Base-by-base conservation (phyloP, 2,329 filamentous ascomycete species). In the Pseudocercospora pini-densiflorae region DNA sequence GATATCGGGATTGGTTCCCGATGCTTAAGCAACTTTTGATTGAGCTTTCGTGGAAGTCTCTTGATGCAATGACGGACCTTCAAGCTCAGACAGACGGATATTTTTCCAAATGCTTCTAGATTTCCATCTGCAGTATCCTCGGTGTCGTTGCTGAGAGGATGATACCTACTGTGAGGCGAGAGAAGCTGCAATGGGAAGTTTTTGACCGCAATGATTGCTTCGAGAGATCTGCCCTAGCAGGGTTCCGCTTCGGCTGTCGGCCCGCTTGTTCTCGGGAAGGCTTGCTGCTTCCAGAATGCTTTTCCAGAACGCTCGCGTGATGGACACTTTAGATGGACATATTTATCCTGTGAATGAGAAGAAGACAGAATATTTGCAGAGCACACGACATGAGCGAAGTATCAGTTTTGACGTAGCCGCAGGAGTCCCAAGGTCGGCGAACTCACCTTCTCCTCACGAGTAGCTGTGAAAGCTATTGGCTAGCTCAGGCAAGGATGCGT, bases 301-400 rank as follows among this genome's bases (percentile, higher is more conserved):
- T 43, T 43, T 43, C 40, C 40, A 43, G 40, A 23, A 21, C 19
- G 47, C 19, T 21, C 47, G 10, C 47, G 19, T 19, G 10, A 51
- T 51, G 19, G 16, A 43, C 21, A 33, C 51, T 27, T 16, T n/a
- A 55, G 9, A 14, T 55, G 27, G 16, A 55, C 27, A n/a, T 19
- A 21, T n/a, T 14, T 31, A 54, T 54, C 16, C 24, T n/a, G 12
- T 33, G 14, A 27, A 24, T n/a, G 24, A 31, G 24, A 5, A 31
- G 31, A 6, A 55, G 27, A 24, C 24, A n/a, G 24, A 16, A 55
- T 12, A 19, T 19, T n/a, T 27, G 23, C 21, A 8, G n/a, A 54
- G 51, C 51, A 54, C 51, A n/a, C 51, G 51, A 54, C 24, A 54
- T 54, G 23, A 29, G 51, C 10, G 14, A 55, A 55, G n/a, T 55